Base-by-base conservation (phyloP, 202 grass and related monocot species). In the Bolboschoenoplectus hybrid region DNA sequence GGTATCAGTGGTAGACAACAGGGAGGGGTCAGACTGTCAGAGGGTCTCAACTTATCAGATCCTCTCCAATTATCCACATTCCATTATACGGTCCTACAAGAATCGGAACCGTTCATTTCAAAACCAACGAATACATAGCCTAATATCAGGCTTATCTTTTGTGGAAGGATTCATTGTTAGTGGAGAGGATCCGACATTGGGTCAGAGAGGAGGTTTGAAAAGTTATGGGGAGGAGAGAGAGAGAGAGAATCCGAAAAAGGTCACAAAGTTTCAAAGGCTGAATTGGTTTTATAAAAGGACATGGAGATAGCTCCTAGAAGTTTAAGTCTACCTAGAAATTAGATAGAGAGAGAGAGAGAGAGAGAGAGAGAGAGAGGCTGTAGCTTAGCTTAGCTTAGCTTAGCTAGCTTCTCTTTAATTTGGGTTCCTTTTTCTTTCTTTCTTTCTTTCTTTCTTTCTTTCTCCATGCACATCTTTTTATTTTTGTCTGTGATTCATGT, bases 401-500 rank as follows among this genome's bases (percentile, higher is more conserved):
- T 26, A 26, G 72, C 26, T 75, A 36, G 67, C 20, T 53, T 4
- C 26, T 35, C 19, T 57, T 43, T 80, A 40, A 17, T 43, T 76
- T 76, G 49, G 10, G 26, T 53, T 35, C 4, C 20, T 35, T 55
- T 76, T 55, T 26, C 26, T 26, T 26, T 26, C 26, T 26, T 26
- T 26, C 26, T 26, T 26, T 26, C 26, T 26, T 26, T 26, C 26
- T 26, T 26, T 26, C 26, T 26, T 26, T 26, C 26, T 26, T 26
- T 53, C 70, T 51, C 73, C 14, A 20, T 80, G 16, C 75, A 60
- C 45, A 50, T 67, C 61, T 63, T 82, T 82, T 67, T 82, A 26
- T 82, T 65, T 51, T 14, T 82, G 41, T 11, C 44, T 41, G 55
- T 43, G 3, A 74, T 39, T 75, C 38, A 52, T 38, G 26, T 76